Evolutionary conservation across 441 rosid species (phyloP), one percentile per base, ranked within the genome.

Genomic region (Eruca vesicaria): DNA sequence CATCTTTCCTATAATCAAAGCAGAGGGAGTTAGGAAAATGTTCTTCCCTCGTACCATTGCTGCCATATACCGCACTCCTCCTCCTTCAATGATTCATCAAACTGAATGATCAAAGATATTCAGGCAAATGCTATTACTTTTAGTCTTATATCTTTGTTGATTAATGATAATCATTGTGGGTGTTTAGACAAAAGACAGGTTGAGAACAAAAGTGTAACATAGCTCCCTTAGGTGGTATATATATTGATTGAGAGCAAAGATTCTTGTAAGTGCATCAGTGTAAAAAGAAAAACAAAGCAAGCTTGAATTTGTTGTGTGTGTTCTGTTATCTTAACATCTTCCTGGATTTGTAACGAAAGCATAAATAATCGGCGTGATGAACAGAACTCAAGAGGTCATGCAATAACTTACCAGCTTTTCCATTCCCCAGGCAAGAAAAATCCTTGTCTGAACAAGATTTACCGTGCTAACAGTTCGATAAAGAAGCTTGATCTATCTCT

Each of bases 21-120:
- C 86, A 9, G 92, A 86, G 65, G 89, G 92, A 15, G 77, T 88
- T 56, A 82, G 89, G 80, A 85, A 82, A 74, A 78, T 82, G 88
- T 88, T 88, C 73, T 86, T 88, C 71, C 92, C 85, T 20, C 68
- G 70, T 45, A 78, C 82, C 9, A 56, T 81, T 28, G 63, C 82
- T 48, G 89, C 96, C 6, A 56, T 84, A 6, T 90, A 88, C 72
- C 78, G 92, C 70, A 41, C 83, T 71, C 89, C 94, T 68, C 91
- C 79, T 36, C 15, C 15, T n/a, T 70, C 66, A 76, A 56, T 69
- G 79, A 75, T 32, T 16, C 73, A 71, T n/a, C 29, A 18, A 9
- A 16, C 5, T 33, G 66, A 68, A 50, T 23, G 59, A 74, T 45
- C n/a, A 41, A 26, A 65, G 31, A 23, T 56, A 18, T 65, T 29